Evolutionary conservation across 2,329 filamentous ascomycete genomes (phyloP), one percentile per base, ranked within the genome.

Genomic region (Aureobasidium sp.): DNA sequence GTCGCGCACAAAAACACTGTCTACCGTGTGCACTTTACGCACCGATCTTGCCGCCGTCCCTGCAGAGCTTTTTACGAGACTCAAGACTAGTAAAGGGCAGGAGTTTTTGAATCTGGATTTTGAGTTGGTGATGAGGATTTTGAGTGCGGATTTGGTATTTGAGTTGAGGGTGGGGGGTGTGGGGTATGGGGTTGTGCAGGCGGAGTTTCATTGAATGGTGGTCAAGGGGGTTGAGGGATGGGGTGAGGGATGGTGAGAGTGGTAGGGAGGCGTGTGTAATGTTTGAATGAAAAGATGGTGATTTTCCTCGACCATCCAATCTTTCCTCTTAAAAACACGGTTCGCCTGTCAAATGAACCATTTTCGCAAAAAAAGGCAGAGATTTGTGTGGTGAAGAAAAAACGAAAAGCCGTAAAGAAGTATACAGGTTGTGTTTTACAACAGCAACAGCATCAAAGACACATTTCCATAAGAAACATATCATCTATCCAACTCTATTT

Each of bases 61-160:
- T 0, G 81, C 85, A 65, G 84, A 80, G 61, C 70, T 91, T 11
- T 92, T 92, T 68, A 90, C 88, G 1, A 75, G 87, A 15, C 73
- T 93, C 64, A 91, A 88, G 17, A 92, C 89, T 13, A 92, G 88
- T 2, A 80, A 87, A 58, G 88, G 88, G 0, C 84, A 90, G 5
- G 88, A 90, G 73, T 93, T 92, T 73, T 86, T 90, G 66, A 92
- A 91, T 65, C 75, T 93, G 37, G 88, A 92, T 69, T 93, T 93
- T 63, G 90, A 87, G 17, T 81, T 92, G 6, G 87, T 91, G 74
- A 91, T 92, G 88, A 86, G 87, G 67, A 88, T 92, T 46, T 86
- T 90, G 69, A 89, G 86, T 67, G 88, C 88, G 0, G 87, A 88
- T 1, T 67, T 92, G 62, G 83, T 87, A 2, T 93, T 92, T 72